phyloP scores from a whole-genome alignment of 2,329 filamentous ascomycete genomes.

The Graphiopsis chlorocephala region DNA sequence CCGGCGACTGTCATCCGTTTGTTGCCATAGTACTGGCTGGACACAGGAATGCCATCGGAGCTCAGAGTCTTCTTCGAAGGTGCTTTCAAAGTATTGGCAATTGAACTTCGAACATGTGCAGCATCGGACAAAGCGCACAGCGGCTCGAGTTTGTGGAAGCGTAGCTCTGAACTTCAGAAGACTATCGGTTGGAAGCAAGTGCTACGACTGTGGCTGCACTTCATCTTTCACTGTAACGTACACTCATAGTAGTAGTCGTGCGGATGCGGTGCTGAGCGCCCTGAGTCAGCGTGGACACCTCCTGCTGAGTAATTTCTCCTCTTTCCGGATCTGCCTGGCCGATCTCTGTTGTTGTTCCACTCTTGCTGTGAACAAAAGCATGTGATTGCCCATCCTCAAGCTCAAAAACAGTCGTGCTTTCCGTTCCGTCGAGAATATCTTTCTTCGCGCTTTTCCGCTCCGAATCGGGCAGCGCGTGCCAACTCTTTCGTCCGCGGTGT shows the following conservation, averaged over 20 bases:
- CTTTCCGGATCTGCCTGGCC: neutral
- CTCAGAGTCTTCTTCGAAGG: neutral
- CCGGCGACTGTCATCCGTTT: conserved; percentile 21
- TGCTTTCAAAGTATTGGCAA: neutral
- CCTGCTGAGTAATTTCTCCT: neutral
- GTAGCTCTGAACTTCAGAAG: neutral
- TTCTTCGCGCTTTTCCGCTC: neutral
- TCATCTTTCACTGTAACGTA: neutral
- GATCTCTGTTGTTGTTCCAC: neutral
- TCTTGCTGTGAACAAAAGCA: neutral
- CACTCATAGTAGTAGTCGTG: neutral
- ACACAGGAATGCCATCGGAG: neutral
- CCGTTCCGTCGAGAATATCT: neutral
- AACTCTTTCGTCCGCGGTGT: neutral
- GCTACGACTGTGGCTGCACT: neutral
- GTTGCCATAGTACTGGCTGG: neutral
- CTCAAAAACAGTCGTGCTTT: neutral
- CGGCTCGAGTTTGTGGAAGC: no score
- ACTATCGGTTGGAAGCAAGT: neutral
- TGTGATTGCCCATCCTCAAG: neutral
- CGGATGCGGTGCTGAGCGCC: neutral
- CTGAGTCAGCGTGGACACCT: neutral
- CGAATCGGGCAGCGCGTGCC: neutral
- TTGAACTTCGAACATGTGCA: neutral
- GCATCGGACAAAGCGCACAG: no score